Conservation (phyloP, 257 asterid genomes). For the Ilex aquifolium region DNA sequence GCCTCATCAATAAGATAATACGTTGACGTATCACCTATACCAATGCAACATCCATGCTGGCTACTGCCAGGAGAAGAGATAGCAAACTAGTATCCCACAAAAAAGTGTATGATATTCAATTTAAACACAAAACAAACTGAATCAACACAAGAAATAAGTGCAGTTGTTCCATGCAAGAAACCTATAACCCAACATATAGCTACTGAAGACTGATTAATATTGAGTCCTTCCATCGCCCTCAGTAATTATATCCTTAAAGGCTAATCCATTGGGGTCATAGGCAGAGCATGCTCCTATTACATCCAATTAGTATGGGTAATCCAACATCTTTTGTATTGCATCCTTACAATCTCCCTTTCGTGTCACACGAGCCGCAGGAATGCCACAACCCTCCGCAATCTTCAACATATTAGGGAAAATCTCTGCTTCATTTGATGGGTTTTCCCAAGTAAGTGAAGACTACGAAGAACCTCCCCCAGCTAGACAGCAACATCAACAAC, state of each 20-base stretch:
- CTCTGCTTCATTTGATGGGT: conserved; percentile 52
- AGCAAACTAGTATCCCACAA: too few relatives aligned
- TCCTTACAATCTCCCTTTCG: conserved; percentile 38
- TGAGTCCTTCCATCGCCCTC: conserved; percentile 69
- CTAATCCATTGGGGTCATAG: conserved; percentile 79
- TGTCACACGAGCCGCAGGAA: conserved; percentile 65
- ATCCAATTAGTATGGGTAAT: conserved; percentile 69
- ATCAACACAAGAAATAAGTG: too few relatives aligned
- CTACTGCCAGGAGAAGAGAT: too few relatives aligned
- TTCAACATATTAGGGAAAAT: conserved; percentile 70
- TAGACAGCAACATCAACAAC: too few relatives aligned
- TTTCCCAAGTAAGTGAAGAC: conserved; percentile 48
- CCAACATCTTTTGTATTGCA: conserved; percentile 65
- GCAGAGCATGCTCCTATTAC: conserved; percentile 73
- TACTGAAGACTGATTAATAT: conserved; percentile 15
- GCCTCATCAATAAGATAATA: too few relatives aligned
- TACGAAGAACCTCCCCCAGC: too few relatives aligned
- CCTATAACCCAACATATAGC: too few relatives aligned
- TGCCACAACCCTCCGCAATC: conserved; percentile 68
- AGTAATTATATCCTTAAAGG: conserved; percentile 68
- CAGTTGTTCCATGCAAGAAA: too few relatives aligned
- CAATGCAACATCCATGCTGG: too few relatives aligned
- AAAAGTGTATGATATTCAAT: too few relatives aligned
- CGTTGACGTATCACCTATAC: too few relatives aligned
- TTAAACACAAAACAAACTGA: too few relatives aligned